Percentiles rank a stretch among this genome's conserved stretches.
Evolutionary conservation across 768 basidiomycete species (phyloP).

Genomic region (Podaxis sp.): DNA sequence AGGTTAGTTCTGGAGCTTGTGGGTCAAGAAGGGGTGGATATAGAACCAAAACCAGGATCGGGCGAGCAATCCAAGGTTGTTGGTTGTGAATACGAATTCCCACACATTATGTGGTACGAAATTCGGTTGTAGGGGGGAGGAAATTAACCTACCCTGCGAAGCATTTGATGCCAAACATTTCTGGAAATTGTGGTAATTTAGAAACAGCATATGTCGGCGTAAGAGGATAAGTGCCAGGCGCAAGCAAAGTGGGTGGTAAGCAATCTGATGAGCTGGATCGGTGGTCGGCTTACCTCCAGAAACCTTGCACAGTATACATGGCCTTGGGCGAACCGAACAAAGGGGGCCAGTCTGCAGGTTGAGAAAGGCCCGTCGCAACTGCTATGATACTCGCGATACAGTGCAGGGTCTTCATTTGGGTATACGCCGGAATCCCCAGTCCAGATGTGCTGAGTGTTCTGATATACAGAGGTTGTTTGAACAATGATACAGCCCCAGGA

Average conservation of each 20-base stretch:
- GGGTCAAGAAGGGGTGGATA: background rate
- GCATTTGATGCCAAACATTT: conserved; percentile 31
- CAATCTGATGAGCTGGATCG: background rate
- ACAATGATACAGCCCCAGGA: conserved; percentile 1
- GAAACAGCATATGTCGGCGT: background rate
- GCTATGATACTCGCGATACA: conserved; percentile 18
- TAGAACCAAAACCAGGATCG: background rate
- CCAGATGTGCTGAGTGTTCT: background rate
- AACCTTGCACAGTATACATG: conserved; percentile 32
- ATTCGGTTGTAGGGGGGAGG: background rate
- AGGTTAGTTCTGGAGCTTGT: background rate
- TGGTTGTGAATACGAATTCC: background rate
- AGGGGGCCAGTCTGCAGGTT: conserved; percentile 35
- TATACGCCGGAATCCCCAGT: background rate
- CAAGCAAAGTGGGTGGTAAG: background rate
- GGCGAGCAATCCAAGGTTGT: background rate
- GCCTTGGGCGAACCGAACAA: conserved; percentile 28
- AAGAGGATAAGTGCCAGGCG: background rate
- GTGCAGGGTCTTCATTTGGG: conserved; percentile 1
- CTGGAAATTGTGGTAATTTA: background rate
- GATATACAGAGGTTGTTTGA: conserved; percentile 3
- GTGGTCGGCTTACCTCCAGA: conserved; percentile 32
- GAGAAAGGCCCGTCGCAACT: conserved; percentile 21
- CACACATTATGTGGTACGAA: background rate
- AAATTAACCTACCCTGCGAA: conserved; percentile 26